phyloP scores from a whole-genome alignment of 106 monocot genomes.

The Acorus gramineus region DNA sequence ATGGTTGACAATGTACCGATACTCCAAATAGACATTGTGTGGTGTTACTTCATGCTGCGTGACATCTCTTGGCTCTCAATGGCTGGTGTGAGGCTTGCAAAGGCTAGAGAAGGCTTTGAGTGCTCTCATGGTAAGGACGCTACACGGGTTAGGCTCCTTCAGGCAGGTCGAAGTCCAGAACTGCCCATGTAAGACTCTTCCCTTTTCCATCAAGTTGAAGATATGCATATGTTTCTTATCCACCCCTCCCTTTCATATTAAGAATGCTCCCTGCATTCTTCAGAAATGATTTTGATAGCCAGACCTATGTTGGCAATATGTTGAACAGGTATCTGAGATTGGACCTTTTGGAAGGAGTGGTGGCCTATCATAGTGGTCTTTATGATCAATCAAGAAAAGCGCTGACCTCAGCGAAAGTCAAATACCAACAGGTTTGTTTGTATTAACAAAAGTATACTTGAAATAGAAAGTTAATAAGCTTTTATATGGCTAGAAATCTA shows the following conservation, averaged over 20 bases:
- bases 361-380: constrained; percentile 74
- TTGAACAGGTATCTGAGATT: constrained; percentile 67
- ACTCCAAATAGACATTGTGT: constrained; percentile 90
- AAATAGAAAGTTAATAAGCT: no score
- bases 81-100: constrained; percentile 65
- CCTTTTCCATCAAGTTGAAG: background rate
- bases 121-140: constrained; percentile 84
- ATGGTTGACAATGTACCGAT: constrained; percentile 94
- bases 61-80: constrained; percentile 78
- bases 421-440: constrained; percentile 58
- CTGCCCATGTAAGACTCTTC: constrained; percentile 69
- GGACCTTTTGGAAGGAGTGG: constrained; percentile 93
- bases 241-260: no score
- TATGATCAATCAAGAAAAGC: constrained; percentile 44
- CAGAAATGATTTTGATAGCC: no score
- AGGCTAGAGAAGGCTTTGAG: constrained; percentile 82
- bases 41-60: constrained; percentile 94
- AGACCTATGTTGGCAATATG: background rate
- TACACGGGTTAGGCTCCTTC: constrained; percentile 60
- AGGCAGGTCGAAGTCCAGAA: constrained; percentile 65
- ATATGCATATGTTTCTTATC: no score
- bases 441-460: no score
- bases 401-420: constrained; percentile 63
- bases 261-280: no score
- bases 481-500: no score